Evolutionary conservation across 768 basidiomycete species (phyloP), one percentile per base, ranked within the genome.

Genomic region (Auricularia cornea): DNA sequence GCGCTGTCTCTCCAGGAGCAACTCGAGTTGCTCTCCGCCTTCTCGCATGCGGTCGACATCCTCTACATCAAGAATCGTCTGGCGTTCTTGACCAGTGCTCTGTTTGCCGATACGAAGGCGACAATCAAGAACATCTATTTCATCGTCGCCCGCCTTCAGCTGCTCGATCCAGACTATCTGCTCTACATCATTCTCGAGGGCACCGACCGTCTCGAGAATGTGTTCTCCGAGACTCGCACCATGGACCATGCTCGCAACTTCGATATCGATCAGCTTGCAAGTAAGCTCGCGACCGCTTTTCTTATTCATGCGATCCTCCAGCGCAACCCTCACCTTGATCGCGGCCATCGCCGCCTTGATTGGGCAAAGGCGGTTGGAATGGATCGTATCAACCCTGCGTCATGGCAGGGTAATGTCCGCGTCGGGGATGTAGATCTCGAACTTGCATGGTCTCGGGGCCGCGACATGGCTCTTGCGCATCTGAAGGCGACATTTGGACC

Each of bases 61-160:
- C 44, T 48, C 11, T 48, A 20, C 11, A 10, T 48, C 18, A 48
- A 12, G 8, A 63, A 72, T 60, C 66, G 67, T 3, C 60, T 59
- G n/a, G 38, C 20, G 10, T 75, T 72, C 63, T 69, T 76, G 65
- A 68, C 70, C 0, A 65, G 70, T 5, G 73, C 74, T 29, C 67
- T 75, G 0, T 76, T 74, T 63, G 65, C 67, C 12, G 74, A 77
- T 59, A 29, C 68, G 1, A 71, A 74, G 60, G 66, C 70, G 18
- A 72, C 73, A 66, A 68, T 75, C 60, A 74, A 59, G 65, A 60
- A 64, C 68, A 31, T 68, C 66, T 63, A 63, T 61, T 60, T 70
- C 70, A 48, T 65, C 64, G 48, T 70, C 62, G 73, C 60, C 14
- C 64, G 48, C 26, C 72, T 73, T 31, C 64, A 68, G 60, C 1